Evolutionary conservation across 2,329 filamentous ascomycete species (phyloP).

Genomic region (Purpureocillium takamizusanense): DNA sequence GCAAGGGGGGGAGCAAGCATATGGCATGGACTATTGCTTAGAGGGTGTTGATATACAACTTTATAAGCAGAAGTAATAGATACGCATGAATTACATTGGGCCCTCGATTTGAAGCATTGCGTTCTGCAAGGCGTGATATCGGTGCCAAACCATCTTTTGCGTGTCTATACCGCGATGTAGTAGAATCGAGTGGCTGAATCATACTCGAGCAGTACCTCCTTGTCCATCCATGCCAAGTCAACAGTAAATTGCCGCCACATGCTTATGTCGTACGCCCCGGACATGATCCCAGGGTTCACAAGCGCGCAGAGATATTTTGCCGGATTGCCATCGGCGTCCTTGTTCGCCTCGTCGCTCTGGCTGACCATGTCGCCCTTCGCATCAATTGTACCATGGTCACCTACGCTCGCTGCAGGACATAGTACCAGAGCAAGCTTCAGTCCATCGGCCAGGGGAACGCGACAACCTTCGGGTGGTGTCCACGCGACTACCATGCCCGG

Average conservation of each 20-base stretch:
- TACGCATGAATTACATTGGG: too few species aligned
- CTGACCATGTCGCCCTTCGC: conserved; percentile 9
- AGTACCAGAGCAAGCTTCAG: conserved; percentile 24
- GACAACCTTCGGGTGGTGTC: conserved; percentile 10
- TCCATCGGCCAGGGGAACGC: conserved; percentile 5
- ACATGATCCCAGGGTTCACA: conserved; percentile 22
- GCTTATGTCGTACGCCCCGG: conserved; percentile 28
- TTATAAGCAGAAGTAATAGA: too few species aligned
- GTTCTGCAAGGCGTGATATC: too few species aligned
- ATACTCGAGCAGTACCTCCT: conserved; percentile 33
- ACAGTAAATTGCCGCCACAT: conserved; percentile 28
- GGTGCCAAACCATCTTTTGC: too few species aligned
- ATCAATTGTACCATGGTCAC: conserved; percentile 9
- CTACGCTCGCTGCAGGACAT: conserved; percentile 12
- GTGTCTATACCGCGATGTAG: conserved; percentile 18
- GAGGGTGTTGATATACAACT: too few species aligned
- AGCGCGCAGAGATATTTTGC: conserved; percentile 25
- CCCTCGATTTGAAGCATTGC: too few species aligned
- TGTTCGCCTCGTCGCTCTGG: conserved; percentile 4
- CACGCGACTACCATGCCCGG: conserved; percentile 32
- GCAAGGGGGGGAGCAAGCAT: too few species aligned
- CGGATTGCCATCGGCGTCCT: conserved; percentile 3
- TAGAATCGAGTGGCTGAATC: conserved; percentile 33
- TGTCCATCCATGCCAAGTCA: conserved; percentile 23
- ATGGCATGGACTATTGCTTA: too few species aligned